Conservation (phyloP, 371 early-diverging fungal genomes). For the Lichtheimia ramosa region DNA sequence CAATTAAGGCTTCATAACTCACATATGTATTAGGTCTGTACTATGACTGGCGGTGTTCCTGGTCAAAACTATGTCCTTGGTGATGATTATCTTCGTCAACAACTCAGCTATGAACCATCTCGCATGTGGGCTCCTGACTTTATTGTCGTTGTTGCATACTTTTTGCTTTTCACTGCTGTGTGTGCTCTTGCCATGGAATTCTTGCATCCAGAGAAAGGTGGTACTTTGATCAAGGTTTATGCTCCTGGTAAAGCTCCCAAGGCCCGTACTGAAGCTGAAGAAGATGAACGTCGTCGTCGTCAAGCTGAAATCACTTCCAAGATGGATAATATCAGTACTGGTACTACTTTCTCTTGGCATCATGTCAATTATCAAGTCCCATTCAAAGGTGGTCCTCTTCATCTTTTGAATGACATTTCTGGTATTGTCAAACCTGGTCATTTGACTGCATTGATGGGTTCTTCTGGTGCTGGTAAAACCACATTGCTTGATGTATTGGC, state of each 20-base stretch:
- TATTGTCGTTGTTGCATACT: slow-evolving; percentile 43
- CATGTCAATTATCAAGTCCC: slow-evolving; percentile 53
- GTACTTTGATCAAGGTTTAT: slow-evolving; percentile 50
- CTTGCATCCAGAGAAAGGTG: slow-evolving; percentile 33
- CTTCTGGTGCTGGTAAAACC: slow-evolving; percentile 86
- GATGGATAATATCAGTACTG: slow-evolving; percentile 28
- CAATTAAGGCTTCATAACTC: no score
- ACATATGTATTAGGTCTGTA: no score
- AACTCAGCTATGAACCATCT: slow-evolving; percentile 32
- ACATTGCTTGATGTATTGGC: slow-evolving; percentile 80
- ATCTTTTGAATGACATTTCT: slow-evolving; percentile 46
- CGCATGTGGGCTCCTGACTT: slow-evolving; percentile 55
- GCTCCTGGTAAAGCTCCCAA: slow-evolving; percentile 28
- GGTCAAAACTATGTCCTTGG: slow-evolving; percentile 52
- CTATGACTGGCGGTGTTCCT: slow-evolving; percentile 49
- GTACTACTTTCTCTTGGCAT: slow-evolving; percentile 54
- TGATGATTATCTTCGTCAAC: slow-evolving; percentile 44
- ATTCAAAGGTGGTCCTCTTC: slow-evolving; percentile 43
- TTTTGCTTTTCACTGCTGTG: slow-evolving; percentile 35
- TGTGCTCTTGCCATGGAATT: slow-evolving; percentile 43
- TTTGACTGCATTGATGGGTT: slow-evolving; percentile 80
- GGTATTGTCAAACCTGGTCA: slow-evolving; percentile 65
- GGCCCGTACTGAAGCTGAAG: slow-evolving; percentile 21
- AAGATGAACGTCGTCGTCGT: slow-evolving; percentile 18
- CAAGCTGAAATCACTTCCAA: slow-evolving; percentile 26